phyloP scores from a whole-genome alignment of 1,284 basidiomycete genomes.

The Melampsora americana region DNA sequence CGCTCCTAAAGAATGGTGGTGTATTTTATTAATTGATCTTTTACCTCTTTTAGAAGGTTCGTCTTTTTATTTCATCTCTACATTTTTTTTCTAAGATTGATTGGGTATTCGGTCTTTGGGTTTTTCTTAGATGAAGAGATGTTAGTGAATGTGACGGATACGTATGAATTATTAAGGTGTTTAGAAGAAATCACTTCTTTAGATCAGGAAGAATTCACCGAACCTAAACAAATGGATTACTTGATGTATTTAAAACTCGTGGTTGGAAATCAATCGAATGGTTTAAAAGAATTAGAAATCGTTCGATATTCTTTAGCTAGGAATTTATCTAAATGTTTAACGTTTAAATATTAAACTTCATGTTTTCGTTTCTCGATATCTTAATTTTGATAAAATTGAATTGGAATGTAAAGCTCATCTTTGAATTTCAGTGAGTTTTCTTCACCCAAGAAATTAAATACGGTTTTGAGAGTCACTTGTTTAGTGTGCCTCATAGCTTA shows the following conservation, averaged over 20 bases:
- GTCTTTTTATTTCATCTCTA: neutral
- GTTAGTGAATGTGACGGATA: constrained; percentile 35
- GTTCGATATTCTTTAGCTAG: constrained; percentile 34
- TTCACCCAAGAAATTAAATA: too few relatives aligned
- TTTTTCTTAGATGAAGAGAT: constrained; percentile 44
- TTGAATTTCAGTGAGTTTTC: too few relatives aligned
- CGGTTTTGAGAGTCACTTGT: too few relatives aligned
- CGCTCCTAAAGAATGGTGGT: constrained; percentile 56
- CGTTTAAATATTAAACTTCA: constrained; percentile 27
- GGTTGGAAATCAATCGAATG: constrained; percentile 12
- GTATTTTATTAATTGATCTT: constrained; percentile 49
- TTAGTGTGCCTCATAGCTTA: too few relatives aligned
- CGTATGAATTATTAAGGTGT: constrained; percentile 40
- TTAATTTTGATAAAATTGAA: too few relatives aligned
- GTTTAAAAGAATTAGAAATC: constrained; percentile 27
- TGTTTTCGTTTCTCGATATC: too few relatives aligned
- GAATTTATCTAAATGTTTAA: constrained; percentile 40
- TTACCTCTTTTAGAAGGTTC: constrained; percentile 39
- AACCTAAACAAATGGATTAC: constrained; percentile 19
- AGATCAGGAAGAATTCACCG: neutral
- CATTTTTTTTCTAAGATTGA: neutral
- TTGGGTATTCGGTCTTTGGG: neutral
- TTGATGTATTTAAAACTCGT: constrained; percentile 36
- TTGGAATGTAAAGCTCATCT: too few relatives aligned
- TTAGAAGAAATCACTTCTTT: constrained; percentile 40